phyloP scores from a whole-genome alignment of 352 stramenopile species.

The Globisporangium paroecandrum region DNA sequence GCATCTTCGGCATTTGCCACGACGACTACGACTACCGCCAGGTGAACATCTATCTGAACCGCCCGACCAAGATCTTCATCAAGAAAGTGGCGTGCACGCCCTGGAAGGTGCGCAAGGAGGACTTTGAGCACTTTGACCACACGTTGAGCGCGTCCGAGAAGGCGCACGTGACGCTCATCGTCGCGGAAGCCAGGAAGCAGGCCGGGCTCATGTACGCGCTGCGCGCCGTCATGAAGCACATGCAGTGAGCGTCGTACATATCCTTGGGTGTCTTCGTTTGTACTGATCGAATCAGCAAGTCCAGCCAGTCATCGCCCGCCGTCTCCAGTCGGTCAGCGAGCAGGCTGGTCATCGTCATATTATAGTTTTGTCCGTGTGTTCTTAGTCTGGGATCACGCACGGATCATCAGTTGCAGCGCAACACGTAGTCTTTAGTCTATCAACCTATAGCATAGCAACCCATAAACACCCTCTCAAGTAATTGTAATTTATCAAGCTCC shows the following conservation, averaged over 20 bases:
- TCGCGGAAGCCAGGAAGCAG: conserved; percentile 83
- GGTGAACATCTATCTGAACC: conserved; percentile 80
- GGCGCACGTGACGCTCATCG: conserved; percentile 79
- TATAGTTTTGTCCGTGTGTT: neutral
- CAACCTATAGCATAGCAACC: conserved; percentile 12
- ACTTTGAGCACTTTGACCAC: conserved; percentile 85
- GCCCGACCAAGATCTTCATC: conserved; percentile 83
- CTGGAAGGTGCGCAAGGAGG: conserved; percentile 74
- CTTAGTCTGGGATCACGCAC: neutral
- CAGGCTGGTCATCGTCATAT: neutral
- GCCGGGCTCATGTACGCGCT: conserved; percentile 85
- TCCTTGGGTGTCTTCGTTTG: neutral
- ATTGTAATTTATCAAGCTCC: conserved; percentile 1
- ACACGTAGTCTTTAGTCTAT: neutral
- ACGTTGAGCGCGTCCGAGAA: conserved; percentile 79
- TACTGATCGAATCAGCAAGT: neutral
- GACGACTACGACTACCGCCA: conserved; percentile 87
- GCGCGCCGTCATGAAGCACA: conserved; percentile 84
- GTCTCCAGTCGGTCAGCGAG: neutral
- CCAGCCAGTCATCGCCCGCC: neutral
- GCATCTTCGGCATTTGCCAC: conserved; percentile 87
- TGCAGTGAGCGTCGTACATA: conserved; percentile 42
- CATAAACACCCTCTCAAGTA: conserved; percentile 10
- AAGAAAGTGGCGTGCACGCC: conserved; percentile 85
- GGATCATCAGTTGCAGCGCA: neutral